Evolutionary conservation across 441 rosid species (phyloP), one percentile per base, ranked within the genome.

Genomic region (Eruca vesicaria): DNA sequence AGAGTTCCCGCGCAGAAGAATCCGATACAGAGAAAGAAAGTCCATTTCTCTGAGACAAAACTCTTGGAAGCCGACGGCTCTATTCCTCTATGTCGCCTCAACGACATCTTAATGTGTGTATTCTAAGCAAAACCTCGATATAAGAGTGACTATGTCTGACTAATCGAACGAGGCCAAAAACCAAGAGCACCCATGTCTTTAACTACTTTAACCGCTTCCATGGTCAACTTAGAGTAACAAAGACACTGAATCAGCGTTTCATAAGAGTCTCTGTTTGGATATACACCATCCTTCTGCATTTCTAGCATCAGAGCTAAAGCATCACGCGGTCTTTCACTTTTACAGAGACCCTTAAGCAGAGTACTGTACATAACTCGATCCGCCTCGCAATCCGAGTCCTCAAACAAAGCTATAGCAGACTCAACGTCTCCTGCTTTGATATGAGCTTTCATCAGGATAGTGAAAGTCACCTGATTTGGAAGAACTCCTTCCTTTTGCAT

Each of bases 1-100:
- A 94, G 88, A 90, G 88, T 83, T 74, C 98, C 97, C 3, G 87
- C 89, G 79, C 95, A 92, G 84, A 94, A 89, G 85, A 93, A 92
- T 15, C 95, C 92, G 72, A 92, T 82, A 72, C 95, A 92, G 78
- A 92, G 83, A 74, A 90, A 71, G 43, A 89, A 64, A 68, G 89
- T 74, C 97, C 91, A 89, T 87, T 87, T 94, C 86, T 73, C 90
- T 2, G 91, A 87, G 38, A 87, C 83, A 66, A 80, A 71, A 74
- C 84, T 82, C 85, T 81, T 90, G 0, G 89, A 77, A 83, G 79
- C 84, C 28, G 86, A 73, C 2, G 72, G 59, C 66, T 89, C 94
- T 16, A 81, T 73, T 78, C 90, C 94, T 86, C 86, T 86, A 66
- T 81, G 86, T 78, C 81, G 86, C 91, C 87, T 92, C 97, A 88